Base-by-base conservation (phyloP, 2,329 filamentous ascomycete species). In the Sporothrix dimorphospora region DNA sequence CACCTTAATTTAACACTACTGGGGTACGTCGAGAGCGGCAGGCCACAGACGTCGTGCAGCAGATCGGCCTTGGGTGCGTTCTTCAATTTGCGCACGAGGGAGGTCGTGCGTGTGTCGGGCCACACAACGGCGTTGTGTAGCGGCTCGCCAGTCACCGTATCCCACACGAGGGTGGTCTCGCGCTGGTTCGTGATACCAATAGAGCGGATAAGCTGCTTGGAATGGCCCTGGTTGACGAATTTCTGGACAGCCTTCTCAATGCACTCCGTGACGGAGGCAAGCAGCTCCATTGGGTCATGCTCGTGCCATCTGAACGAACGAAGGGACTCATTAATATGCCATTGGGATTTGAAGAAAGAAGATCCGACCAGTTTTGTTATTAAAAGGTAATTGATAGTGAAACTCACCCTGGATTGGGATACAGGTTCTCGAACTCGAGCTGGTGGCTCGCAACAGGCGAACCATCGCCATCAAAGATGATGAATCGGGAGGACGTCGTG, bases 171-270 rank as follows among this genome's bases (percentile, higher is more conserved):
- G 1, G 91, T 93, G 1, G 94, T 97, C 81, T 97, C 94, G 79
- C 94, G 90, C 84, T 97, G 94, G 82, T 94, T 97, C 73, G 94
- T 97, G 79, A 97, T 92, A 72, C 94, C 94, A 75, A 97, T 86
- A 12, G 92, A 88, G 79, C 88, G 91, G 78, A 97, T 93, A 76
- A 91, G 87, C 70, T 86, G 85, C 73, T 87, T 84, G 34, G 86
- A 85, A 81, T 93, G 87, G 73, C 94, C 93, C 72, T 89, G 83
- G n/a, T 94, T 91, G 76, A 97, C 94, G 81, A 94, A 97, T 74
- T 86, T 86, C 78, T 93, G 88, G 42, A 95, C 61, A 27, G 67
- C 71, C 59, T 68, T 61, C 27, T 94, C 91, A 76, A 97, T 94
- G 81, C 94, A 97, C 74, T 86, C 86, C 78, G 93, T 88, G 42